phyloP scores from a whole-genome alignment of 371 early-diverging fungal genomes.

The Rhizopus arrhizus region DNA sequence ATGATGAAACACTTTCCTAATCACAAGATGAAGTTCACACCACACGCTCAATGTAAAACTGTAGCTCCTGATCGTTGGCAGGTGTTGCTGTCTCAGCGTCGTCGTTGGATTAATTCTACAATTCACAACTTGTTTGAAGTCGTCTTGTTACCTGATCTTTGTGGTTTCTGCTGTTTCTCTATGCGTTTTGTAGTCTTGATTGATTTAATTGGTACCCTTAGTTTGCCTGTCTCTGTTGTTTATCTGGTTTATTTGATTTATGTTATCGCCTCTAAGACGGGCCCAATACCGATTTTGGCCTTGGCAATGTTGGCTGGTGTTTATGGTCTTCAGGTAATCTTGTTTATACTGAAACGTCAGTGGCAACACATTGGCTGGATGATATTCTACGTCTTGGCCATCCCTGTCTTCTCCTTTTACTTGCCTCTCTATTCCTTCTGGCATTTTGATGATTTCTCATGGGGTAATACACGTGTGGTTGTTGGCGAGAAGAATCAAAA shows the following conservation, averaged over 20 bases:
- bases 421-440: constrained; percentile 79
- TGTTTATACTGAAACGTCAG: constrained; percentile 80
- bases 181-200: constrained; percentile 93
- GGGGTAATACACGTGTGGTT: constrained; percentile 88
- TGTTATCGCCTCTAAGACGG: constrained; percentile 43
- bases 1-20: constrained; percentile 98
- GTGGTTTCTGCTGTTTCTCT: constrained; percentile 93
- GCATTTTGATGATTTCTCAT: constrained; percentile 89
- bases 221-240: constrained; percentile 87
- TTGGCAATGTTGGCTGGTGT: constrained; percentile 65
- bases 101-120: constrained; percentile 97
- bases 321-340: constrained; percentile 82
- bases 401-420: constrained; percentile 77
- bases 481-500: constrained; percentile 65
- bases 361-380: constrained; percentile 95
- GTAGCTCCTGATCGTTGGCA: constrained; percentile 90
- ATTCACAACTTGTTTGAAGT: constrained; percentile 94
- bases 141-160: constrained; percentile 78
- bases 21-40: constrained; percentile 93
- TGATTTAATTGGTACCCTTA: constrained; percentile 91
- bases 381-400: constrained; percentile 82
- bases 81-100: constrained; percentile 77
- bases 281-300: constrained; percentile 52
- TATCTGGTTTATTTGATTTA: constrained; percentile 76
- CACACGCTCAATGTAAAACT: constrained; percentile 90